These are phyloP conservation scores for Aegilops longissima DNA, from an alignment of 176 grass and related monocot genomes.

Conservation along the genomic window DNA sequence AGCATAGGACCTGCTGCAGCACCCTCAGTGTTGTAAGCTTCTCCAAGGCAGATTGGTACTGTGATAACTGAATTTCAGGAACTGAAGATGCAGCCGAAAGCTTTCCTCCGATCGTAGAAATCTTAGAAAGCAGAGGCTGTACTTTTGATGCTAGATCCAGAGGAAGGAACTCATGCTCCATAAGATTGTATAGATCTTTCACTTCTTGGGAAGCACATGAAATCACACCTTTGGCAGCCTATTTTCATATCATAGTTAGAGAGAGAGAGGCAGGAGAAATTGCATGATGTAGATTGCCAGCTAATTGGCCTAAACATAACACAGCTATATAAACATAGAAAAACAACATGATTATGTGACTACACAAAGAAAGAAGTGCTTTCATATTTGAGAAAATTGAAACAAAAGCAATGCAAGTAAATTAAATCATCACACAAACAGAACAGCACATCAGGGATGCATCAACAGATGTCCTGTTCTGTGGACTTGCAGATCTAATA, in stretches of 20 bases:
- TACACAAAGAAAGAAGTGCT: no score
- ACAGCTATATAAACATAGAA: background rate
- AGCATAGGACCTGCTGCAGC: conserved; percentile 78
- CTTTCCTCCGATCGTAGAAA: conserved; percentile 86
- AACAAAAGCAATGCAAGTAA: background rate
- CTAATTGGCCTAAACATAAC: background rate
- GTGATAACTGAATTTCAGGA: conserved; percentile 78
- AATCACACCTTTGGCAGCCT: conserved; percentile 88
- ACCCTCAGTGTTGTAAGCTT: conserved; percentile 85
- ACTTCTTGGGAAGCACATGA: conserved; percentile 96
- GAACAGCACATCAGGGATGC: background rate
- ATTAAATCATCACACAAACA: background rate
- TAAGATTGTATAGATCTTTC: conserved; percentile 86
- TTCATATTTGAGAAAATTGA: no score
- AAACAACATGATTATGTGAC: background rate
- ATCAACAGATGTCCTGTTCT: background rate
- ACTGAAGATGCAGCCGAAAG: conserved; percentile 85
- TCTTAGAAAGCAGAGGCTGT: conserved; percentile 81
- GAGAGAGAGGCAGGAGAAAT: background rate
- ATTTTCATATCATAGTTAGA: background rate
- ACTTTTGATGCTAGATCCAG: conserved; percentile 77
- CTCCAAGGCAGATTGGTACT: conserved; percentile 74
- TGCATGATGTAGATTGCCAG: background rate
- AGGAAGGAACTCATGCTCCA: conserved; percentile 85
- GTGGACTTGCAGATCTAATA: background rate